phyloP scores from a whole-genome alignment of 2,329 filamentous ascomycete species.

The Trichoderma pleuroti region DNA sequence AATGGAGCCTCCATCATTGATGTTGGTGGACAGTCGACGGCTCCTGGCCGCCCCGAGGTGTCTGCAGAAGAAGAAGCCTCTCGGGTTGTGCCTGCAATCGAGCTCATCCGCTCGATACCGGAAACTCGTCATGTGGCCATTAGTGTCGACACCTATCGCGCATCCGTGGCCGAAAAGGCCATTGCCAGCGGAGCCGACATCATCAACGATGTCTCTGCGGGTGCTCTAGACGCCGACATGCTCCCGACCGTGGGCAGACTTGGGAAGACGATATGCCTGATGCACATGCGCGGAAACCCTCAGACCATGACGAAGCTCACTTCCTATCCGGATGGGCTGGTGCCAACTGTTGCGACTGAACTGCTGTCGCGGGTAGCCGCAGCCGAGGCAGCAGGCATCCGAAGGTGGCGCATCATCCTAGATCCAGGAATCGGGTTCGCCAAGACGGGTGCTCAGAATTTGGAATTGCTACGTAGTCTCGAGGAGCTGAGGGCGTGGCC shows the following conservation, averaged over 20 bases:
- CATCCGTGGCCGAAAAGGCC: slow-evolving; percentile 73
- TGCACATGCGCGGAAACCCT: slow-evolving; percentile 92
- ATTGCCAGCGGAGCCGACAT: slow-evolving; percentile 80
- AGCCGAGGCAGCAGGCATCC: slow-evolving; percentile 76
- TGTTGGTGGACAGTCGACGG: slow-evolving; percentile 88
- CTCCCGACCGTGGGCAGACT: slow-evolving; percentile 72
- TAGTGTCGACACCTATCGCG: slow-evolving; percentile 90
- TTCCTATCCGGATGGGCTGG: slow-evolving; percentile 65
- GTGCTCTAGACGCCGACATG: slow-evolving; percentile 75
- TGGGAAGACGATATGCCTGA: slow-evolving; percentile 75
- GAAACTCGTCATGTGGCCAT: slow-evolving; percentile 64
- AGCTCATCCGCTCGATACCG: slow-evolving; percentile 64
- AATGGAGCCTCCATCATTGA: slow-evolving; percentile 82
- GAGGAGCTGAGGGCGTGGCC: slow-evolving; percentile 61
- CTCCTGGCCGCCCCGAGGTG: slow-evolving; percentile 69
- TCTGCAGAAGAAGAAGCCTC: slow-evolving; percentile 68
- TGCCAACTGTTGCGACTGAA: slow-evolving; percentile 63
- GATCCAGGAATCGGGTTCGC: slow-evolving; percentile 95
- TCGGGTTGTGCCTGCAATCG: slow-evolving; percentile 76
- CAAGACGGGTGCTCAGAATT: slow-evolving; percentile 76
- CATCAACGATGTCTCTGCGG: slow-evolving; percentile 91
- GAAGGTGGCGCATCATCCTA: slow-evolving; percentile 90
- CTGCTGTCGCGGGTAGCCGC: slow-evolving; percentile 66
- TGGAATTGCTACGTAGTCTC: slow-evolving; percentile 70
- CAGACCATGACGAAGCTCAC: slow-evolving; percentile 72